Evolutionary conservation across 2,329 filamentous ascomycete genomes (phyloP), one percentile per base, ranked within the genome.

Genomic region (Aspergillus flavus): DNA sequence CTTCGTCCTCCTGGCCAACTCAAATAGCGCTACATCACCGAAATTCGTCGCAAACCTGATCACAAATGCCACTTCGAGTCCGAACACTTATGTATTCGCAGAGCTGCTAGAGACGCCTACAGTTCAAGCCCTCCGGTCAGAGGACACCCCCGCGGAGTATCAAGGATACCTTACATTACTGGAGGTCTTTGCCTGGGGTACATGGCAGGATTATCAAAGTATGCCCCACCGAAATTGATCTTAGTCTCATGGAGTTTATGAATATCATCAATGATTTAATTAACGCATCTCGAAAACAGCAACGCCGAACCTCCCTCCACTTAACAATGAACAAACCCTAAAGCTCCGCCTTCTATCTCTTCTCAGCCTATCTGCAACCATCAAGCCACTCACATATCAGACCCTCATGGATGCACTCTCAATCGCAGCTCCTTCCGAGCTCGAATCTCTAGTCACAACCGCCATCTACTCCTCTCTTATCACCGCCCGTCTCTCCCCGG

Each of bases 281-380:
- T 55, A 32, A 55, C 52, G 26, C 53, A 28, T 48, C 14, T 46
- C 23, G 14, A 45, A 58, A 43, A 41, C 76, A 83, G 81, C 78
- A 68, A 82, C 80, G 14, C 75, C 80, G n/a, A 73, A 76, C 66
- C 88, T 97, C 3, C 95, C 94, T 2, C 66, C 83, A 9, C 87
- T 99, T 56, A 90, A 86, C 74, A 84, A 87, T 0, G 83, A 86
- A 59, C 95, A 99, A 81, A 81, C 84, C 50, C 85, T 89, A 67
- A 99, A 99, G 81, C 91, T 99, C 50, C 91, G 93, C 59, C 92
- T 97, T 74, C 90, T 99, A 45, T 93, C 93, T 23, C 87, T 99
- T 65, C 85, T 99, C 53, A 90, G 92, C 0, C 88, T 97, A 64
- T 90, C 92, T 63, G 86, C 87, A 64, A 86, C 90, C 66, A 84